Evolutionary conservation across 2,329 filamentous ascomycete genomes (phyloP), one percentile per base, ranked within the genome.

Genomic region (Aureobasidium sp.): DNA sequence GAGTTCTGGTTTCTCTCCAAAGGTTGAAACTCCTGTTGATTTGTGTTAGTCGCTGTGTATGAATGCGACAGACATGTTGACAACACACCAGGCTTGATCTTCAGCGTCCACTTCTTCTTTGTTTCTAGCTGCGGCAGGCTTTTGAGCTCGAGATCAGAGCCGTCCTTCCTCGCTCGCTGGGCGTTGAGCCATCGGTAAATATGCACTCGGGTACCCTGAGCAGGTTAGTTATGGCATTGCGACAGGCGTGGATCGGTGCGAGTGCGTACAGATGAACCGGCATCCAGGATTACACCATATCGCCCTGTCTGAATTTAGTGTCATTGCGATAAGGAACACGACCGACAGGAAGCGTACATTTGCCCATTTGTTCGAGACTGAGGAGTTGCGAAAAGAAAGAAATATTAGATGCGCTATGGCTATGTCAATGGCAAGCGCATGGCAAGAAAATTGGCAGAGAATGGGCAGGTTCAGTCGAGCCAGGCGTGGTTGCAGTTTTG

Each of bases 201-300:
- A 75, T 99, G 91, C 66, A 96, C 83, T 73, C 94, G 89, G 70
- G 93, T 97, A 73, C 94, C 93, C 75, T 83, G 64, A 61, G 63
- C 13, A 32, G 55, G 60, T 72, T 52, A 71, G 67, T 63, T 41
- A 51, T n/a, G 10, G 27, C 44, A 64, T 64, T 61, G 48, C 27
- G 26, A 50, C 26, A 47, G 55, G 17, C 51, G 60, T 65, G 63
- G 8, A 15, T 39, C 27, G 17, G 29, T 13, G 12, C 7, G 7
- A 15, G 2, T 3, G 74, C 79, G 67, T 76, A 84, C 83, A 71
- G 94, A 97, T 75, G 94, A 97, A 69, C 94, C 94, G 74, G 94
- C 94, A 82, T 99, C 94, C 71, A 99, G 84, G 73, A 99, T 92
- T 70, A 97, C 90, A 73, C 92, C 94, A 82, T 95, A 97, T 78